Evolutionary conservation across 768 basidiomycete genomes (phyloP), one percentile per base, ranked within the genome.

Genomic region (Pleurotus cornucopiae): DNA sequence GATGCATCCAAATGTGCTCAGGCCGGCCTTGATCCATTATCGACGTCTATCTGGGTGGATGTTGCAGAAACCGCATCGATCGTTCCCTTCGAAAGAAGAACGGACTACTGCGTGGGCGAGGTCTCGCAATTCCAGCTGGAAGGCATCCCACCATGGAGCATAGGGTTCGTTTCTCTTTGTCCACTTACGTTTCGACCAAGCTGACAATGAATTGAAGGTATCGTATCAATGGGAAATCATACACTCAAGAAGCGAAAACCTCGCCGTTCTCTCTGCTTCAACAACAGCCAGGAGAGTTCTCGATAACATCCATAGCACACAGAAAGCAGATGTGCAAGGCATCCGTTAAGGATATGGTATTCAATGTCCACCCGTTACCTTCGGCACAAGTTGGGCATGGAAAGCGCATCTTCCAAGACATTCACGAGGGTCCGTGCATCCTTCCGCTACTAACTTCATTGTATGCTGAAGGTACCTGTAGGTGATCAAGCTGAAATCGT

Each of bases 61-160:
- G 94, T 98, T n/a, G 91, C 94, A 2, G 97, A 99, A 70, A 92
- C 92, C 1, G 97, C 97, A 6, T 85, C 91, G 11, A 94, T 99
- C 54, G 80, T 93, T 46, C 88, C 96, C 4, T 83, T 94, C 61
- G 88, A 89, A 62, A 75, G 86, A 56, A 79, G 84, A 56, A 78
- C 78, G 61, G 87, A 98, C 64, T 86, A 89, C 58, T 99, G 97
- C 70, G 88, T 91, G 1, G 96, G 95, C 6, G 94, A 98, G 58
- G 77, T 85, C 25, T 78, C 90, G 6, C 92, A 92, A 60, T 98
- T 97, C 78, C 87, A 95, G 66, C 76, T 99, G 13, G 93, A 97
- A 69, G 97, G 97, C 44, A 89, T 84, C 30, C 89, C 94, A 13
- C 94, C 96, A 3, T 98, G 94, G 94, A 87, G 83, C 3, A 82